Evolutionary conservation across 768 basidiomycete species (phyloP).

Genomic region (Lentinula detonsa): DNA sequence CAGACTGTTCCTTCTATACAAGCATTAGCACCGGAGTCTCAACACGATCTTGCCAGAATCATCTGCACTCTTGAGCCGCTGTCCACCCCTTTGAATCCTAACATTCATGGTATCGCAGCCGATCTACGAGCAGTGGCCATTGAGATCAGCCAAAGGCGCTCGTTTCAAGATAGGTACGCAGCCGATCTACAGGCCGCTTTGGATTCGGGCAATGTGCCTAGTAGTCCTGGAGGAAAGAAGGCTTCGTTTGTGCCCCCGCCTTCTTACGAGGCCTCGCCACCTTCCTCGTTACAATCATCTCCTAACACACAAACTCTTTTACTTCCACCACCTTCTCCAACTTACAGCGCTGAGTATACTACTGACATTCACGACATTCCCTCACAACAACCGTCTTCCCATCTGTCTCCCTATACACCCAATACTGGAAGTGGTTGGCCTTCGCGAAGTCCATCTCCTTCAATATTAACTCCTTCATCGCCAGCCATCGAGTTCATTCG

Average conservation of each 20-base stretch:
- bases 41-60: slow-evolving; percentile 78
- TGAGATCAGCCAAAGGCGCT: slow-evolving; percentile 78
- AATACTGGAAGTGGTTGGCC: slow-evolving; percentile 5
- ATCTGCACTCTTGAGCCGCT: slow-evolving; percentile 63
- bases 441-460: slow-evolving; percentile 27
- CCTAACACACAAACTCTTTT: slow-evolving; percentile 14
- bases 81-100: slow-evolving; percentile 29
- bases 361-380: slow-evolving; percentile 14
- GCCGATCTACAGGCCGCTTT: slow-evolving; percentile 73
- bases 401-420: slow-evolving; percentile 18
- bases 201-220: slow-evolving; percentile 45
- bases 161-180: slow-evolving; percentile 78
- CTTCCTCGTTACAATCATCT: slow-evolving; percentile 15
- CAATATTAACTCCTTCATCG: slow-evolving; percentile 41
- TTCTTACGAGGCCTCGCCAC: slow-evolving; percentile 38
- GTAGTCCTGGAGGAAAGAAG: slow-evolving; percentile 30
- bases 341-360: slow-evolving; percentile 4
- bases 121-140: slow-evolving; percentile 83
- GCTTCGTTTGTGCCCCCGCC: slow-evolving; percentile 73
- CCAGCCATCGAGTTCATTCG: slow-evolving; percentile 75
- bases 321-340: slow-evolving; percentile 14
- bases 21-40: slow-evolving; percentile 49
- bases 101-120: slow-evolving; percentile 60
- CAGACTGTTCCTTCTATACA: slow-evolving; percentile 62
- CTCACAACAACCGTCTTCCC: slow-evolving; percentile 19